These are phyloP conservation scores for Trichosporon asahii DNA, from an alignment of 1,284 basidiomycete genomes.

Conservation along the genomic window DNA sequence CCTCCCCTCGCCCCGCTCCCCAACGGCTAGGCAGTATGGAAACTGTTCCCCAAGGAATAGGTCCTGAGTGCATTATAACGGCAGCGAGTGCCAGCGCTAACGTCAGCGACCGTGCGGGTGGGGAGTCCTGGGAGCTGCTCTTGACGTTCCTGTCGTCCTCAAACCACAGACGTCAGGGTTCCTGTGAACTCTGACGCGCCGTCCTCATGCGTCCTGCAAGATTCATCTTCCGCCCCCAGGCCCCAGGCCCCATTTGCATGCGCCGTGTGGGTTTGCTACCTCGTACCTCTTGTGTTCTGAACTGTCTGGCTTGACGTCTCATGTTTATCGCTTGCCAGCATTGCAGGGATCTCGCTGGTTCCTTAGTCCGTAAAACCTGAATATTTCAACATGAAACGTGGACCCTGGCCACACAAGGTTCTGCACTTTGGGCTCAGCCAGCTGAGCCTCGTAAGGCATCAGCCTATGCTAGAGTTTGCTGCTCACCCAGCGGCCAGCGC, in stretches of 20 bases:
- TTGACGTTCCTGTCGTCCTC: background rate
- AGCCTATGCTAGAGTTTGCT: background rate
- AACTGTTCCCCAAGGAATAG: background rate
- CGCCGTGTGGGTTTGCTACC: background rate
- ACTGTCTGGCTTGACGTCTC: background rate
- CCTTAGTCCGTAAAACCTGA: background rate
- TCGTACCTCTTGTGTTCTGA: background rate
- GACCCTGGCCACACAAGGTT: background rate
- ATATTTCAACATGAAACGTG: conserved; percentile 1
- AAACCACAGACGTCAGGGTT: background rate
- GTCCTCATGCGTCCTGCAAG: background rate
- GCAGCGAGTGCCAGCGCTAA: background rate
- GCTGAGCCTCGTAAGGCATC: background rate
- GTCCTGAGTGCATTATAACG: background rate
- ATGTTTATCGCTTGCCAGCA: background rate
- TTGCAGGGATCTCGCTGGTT: background rate
- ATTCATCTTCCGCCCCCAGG: background rate
- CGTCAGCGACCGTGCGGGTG: background rate
- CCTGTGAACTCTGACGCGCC: background rate
- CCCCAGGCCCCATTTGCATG: background rate
- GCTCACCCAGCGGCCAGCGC: background rate
- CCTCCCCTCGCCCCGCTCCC: background rate
- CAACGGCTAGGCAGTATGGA: background rate
- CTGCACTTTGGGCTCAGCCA: background rate
- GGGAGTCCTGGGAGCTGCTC: background rate